These are phyloP conservation scores for Tetrapisispora namnaoensis DNA, from an alignment of 805 yeast genomes.

Conservation along the genomic window DNA sequence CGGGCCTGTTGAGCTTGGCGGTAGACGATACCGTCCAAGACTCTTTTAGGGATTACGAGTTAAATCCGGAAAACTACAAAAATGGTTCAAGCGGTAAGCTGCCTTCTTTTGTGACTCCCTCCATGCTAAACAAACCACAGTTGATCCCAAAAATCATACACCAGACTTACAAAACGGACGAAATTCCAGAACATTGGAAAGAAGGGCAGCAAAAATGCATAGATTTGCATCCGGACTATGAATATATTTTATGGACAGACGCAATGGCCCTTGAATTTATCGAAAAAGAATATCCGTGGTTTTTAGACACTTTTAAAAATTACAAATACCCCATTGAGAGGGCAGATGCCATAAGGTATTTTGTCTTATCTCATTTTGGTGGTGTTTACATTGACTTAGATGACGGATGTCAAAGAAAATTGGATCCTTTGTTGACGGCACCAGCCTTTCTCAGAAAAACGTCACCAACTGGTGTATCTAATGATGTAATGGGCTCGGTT, in stretches of 20 bases:
- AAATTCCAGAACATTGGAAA: constrained; percentile 73
- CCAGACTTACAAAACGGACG: constrained; percentile 75
- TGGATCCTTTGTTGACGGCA: constrained; percentile 69
- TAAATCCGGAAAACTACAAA: constrained; percentile 31
- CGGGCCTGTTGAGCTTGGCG: constrained; percentile 60
- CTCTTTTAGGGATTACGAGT: constrained; percentile 49
- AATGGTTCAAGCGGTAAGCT: not conserved
- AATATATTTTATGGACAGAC: constrained; percentile 85
- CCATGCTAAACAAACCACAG: constrained; percentile 14
- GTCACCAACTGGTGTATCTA: constrained; percentile 80
- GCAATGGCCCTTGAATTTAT: constrained; percentile 71
- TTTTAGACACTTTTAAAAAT: constrained; percentile 61
- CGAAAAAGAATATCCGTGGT: constrained; percentile 77
- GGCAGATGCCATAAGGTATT: constrained; percentile 85
- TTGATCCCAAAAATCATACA: constrained; percentile 83
- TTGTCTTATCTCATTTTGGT: constrained; percentile 71
- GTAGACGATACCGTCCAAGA: constrained; percentile 58
- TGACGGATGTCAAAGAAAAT: constrained; percentile 66
- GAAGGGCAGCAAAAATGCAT: constrained; percentile 66
- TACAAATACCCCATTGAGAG: constrained; percentile 77
- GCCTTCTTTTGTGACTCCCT: not conserved
- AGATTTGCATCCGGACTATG: constrained; percentile 74
- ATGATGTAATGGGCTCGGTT: constrained; percentile 84
- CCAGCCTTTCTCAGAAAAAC: constrained; percentile 84
- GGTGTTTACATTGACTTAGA: constrained; percentile 86